Percentiles rank a stretch among this genome's conserved stretches.
Evolutionary conservation across 1,139 yeast genomes (phyloP).

Genomic region (Hansenula sp.): DNA sequence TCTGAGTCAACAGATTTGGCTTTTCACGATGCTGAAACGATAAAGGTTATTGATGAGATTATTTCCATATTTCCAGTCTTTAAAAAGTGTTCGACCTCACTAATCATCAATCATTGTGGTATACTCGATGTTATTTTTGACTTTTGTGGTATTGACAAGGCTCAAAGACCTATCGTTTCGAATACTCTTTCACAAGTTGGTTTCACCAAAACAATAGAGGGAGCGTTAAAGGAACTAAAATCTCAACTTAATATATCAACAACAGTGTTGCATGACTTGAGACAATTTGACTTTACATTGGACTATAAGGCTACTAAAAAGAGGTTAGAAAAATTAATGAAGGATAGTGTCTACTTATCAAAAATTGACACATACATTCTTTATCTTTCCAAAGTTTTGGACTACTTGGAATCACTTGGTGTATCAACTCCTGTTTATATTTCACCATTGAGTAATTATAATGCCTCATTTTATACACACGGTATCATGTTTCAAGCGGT

Average conservation of each 20-base stretch:
- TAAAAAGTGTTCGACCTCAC: constrained; percentile 44
- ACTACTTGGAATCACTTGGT: constrained; percentile 53
- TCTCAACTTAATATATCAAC: constrained; percentile 73
- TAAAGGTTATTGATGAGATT: constrained; percentile 77
- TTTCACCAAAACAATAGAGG: constrained; percentile 60
- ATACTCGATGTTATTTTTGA: constrained; percentile 71
- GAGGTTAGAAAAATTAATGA: constrained; percentile 64
- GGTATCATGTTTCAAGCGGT: constrained; percentile 93
- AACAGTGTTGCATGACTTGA: constrained; percentile 77
- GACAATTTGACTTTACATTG: constrained; percentile 69
- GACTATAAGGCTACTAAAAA: constrained; percentile 60
- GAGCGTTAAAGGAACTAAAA: constrained; percentile 59
- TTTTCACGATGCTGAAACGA: constrained; percentile 79
- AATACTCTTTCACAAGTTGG: constrained; percentile 74
- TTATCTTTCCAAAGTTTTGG: constrained; percentile 54
- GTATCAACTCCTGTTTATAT: constrained; percentile 46
- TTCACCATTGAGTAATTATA: constrained; percentile 79
- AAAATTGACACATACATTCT: constrained; percentile 59
- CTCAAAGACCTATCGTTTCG: constrained; percentile 64
- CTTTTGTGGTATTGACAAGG: constrained; percentile 71
- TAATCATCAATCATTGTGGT: constrained; percentile 76
- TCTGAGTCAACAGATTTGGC: constrained; percentile 41
- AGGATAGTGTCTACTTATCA: constrained; percentile 59
- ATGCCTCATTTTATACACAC: constrained; percentile 67
- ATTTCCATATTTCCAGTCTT: constrained; percentile 62